Evolutionary conservation across 306 rosid species (phyloP).

Genomic region (Pueraria montana): DNA sequence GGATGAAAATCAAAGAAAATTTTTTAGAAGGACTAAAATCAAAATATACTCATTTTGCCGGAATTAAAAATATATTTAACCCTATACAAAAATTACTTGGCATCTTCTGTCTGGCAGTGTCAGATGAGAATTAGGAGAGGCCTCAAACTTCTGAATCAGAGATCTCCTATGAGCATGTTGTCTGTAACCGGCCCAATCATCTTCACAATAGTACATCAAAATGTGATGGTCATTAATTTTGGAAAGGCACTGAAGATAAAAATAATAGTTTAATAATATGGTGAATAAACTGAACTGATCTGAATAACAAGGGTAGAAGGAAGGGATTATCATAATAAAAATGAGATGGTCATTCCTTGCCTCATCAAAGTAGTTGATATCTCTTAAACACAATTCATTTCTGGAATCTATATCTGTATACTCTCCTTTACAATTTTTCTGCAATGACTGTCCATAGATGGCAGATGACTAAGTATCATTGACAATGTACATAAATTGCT

Average conservation of each 20-base stretch:
- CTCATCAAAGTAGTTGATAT: slow-evolving; percentile 40
- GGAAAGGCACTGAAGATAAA: slow-evolving; percentile 55
- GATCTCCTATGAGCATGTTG: slow-evolving; percentile 41
- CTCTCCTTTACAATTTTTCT: slow-evolving; percentile 49
- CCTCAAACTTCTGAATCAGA: slow-evolving; percentile 33
- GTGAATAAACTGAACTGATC: not conserved
- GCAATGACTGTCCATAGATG: slow-evolving; percentile 54
- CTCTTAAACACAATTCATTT: slow-evolving; percentile 43
- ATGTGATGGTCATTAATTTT: slow-evolving; percentile 37
- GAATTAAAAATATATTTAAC: no score
- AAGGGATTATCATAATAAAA: not conserved
- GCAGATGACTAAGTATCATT: not conserved
- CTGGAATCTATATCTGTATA: no score
- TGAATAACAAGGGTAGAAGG: not conserved
- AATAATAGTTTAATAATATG: not conserved
- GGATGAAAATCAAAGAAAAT: no score
- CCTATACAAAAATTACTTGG: slow-evolving; percentile 45
- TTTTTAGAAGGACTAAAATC: no score
- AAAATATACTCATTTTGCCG: no score
- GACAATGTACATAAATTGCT: no score
- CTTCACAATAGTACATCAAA: slow-evolving; percentile 51
- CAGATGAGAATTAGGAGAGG: slow-evolving; percentile 21
- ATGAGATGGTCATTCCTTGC: slow-evolving; percentile 31
- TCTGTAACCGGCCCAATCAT: slow-evolving; percentile 23
- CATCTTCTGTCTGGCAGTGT: slow-evolving; percentile 46